A percentile compares a stretch with the other conserved stretches of the same genome.
phyloP scores from a whole-genome alignment of 306 rosid species.

The Quercus mongolica region DNA sequence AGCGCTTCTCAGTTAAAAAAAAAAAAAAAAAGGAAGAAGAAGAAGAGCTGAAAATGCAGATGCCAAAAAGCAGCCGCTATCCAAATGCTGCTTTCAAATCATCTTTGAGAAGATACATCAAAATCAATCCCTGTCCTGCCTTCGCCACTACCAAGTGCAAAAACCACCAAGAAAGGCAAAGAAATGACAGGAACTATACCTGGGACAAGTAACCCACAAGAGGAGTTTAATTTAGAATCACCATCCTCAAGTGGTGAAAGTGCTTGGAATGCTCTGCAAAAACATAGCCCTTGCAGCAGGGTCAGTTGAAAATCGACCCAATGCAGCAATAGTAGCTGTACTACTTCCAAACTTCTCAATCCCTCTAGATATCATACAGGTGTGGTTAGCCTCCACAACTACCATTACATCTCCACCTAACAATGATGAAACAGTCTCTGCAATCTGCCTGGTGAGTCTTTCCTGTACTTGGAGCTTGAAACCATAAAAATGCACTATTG shows the following conservation, averaged over 20 bases:
- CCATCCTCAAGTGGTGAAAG: conserved; percentile 28
- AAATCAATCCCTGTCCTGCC: not conserved
- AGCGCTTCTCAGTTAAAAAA: too few relatives aligned
- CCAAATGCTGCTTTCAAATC: not conserved
- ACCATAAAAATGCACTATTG: conserved; percentile 80
- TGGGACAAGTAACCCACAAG: not conserved
- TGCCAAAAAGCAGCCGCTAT: too few relatives aligned
- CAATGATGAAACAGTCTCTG: conserved; percentile 72
- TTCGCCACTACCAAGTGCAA: not conserved
- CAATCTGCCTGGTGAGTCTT: conserved; percentile 91
- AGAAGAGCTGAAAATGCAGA: too few relatives aligned
- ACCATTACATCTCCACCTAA: conserved; percentile 81
- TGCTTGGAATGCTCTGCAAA: conserved; percentile 70
- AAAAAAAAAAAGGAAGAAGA: too few relatives aligned
- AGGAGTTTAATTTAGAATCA: conserved; percentile 9
- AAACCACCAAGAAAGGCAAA: not conserved
- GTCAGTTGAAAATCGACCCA: conserved; percentile 72
- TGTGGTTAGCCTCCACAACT: conserved; percentile 91
- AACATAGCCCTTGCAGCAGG: conserved; percentile 52
- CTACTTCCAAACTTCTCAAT: conserved; percentile 89
- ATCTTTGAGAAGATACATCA: not conserved
- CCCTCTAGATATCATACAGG: conserved; percentile 96
- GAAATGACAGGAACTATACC: not conserved
- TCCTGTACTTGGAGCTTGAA: conserved; percentile 99
- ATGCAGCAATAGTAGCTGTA: conserved; percentile 79